Evolutionary conservation across 2,329 filamentous ascomycete species (phyloP), one percentile per base, ranked within the genome.

Genomic region (Calonectria fujianensis): DNA sequence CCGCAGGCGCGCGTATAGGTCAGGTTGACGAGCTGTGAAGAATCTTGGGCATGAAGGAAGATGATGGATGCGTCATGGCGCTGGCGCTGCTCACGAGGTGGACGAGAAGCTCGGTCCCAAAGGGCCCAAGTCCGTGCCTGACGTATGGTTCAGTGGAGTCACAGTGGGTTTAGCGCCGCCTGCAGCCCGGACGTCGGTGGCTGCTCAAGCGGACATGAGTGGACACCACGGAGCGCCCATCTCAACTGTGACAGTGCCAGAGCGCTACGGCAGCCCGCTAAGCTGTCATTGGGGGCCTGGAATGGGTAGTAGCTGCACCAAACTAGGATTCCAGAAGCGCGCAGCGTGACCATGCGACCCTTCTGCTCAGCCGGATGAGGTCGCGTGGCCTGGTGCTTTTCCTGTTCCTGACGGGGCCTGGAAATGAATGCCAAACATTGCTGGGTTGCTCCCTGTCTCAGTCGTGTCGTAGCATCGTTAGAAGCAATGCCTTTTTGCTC

Each of bases 41-140:
- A 69, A 65, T 73, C 61, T 52, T 74, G 32, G 65, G 69, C 70
- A 75, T 54, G 69, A 72, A 63, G 72, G 64, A 70, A 67, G 73
- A 74, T 51, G 73, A 74, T 54, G 73, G 75, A 74, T 77, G 75
- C 73, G 76, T 77, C 77, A 75, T 76, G 77, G 66, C 50, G 61
- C 54, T 76, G 77, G 66, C 50, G 61, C 63, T 52, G 67, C 31
- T 65, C 67, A 65, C 59, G 48, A 39, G 65, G 31, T 50, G 63
- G 54, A 72, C 59, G 48, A 64, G 50, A 72, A 64, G 51, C 61
- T 68, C 54, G 31, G 48, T 37, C 35, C 69, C 32, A 52, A 45
- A 57, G 31, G 52, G 51, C 64, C 54, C 61, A 50, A 67, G 63
- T 63, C 57, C 57, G 57, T 57, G 69, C 63, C 64, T 72, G 73